Evolutionary conservation across 2,329 filamentous ascomycete genomes (phyloP).

Genomic region (Dissoconium aciculare): DNA sequence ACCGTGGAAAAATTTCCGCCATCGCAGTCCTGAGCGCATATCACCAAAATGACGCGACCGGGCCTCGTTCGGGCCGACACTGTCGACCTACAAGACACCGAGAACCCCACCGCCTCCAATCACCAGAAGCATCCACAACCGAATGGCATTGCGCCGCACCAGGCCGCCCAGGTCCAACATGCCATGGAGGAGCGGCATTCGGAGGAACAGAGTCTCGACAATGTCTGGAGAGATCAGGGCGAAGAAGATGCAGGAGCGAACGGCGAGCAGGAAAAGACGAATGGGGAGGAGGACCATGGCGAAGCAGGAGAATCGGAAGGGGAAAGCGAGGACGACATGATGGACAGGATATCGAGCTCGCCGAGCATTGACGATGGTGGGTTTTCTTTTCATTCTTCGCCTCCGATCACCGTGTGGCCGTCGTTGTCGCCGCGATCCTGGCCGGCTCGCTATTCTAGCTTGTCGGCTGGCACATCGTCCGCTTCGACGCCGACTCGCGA

Average conservation of each 20-base stretch:
- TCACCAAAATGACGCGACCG: slow-evolving; percentile 12
- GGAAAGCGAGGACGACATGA: slow-evolving; percentile 76
- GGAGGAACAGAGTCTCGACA: slow-evolving; percentile 49
- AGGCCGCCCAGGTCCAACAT: slow-evolving; percentile 69
- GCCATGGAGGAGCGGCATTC: slow-evolving; percentile 58
- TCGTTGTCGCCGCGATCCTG: slow-evolving; percentile 19
- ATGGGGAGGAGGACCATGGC: slow-evolving; percentile 40
- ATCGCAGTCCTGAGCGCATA: too few relatives aligned
- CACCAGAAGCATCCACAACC: slow-evolving; percentile 47
- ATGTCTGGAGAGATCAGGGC: slow-evolving; percentile 24
- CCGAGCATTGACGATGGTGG: slow-evolving; percentile 98
- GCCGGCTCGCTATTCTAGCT: slow-evolving; percentile 30
- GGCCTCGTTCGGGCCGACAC: slow-evolving; percentile 49
- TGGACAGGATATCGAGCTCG: slow-evolving; percentile 97
- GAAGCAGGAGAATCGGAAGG: slow-evolving; percentile 52
- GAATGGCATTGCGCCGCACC: slow-evolving; percentile 57
- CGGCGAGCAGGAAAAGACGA: slow-evolving; percentile 23
- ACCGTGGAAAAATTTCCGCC: too few relatives aligned
- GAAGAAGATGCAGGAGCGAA: slow-evolving; percentile 36
- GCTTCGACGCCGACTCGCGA: slow-evolving; percentile 15
- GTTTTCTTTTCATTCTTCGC: slow-evolving; percentile 38
- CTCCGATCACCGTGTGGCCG: too few relatives aligned
- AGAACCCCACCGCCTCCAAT: slow-evolving; percentile 70
- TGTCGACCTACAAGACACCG: slow-evolving; percentile 79
- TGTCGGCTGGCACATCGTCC: slow-evolving; percentile 26